Evolutionary conservation across 306 rosid species (phyloP), one percentile per base, ranked within the genome.

Genomic region (Citrullus mucosospermus): DNA sequence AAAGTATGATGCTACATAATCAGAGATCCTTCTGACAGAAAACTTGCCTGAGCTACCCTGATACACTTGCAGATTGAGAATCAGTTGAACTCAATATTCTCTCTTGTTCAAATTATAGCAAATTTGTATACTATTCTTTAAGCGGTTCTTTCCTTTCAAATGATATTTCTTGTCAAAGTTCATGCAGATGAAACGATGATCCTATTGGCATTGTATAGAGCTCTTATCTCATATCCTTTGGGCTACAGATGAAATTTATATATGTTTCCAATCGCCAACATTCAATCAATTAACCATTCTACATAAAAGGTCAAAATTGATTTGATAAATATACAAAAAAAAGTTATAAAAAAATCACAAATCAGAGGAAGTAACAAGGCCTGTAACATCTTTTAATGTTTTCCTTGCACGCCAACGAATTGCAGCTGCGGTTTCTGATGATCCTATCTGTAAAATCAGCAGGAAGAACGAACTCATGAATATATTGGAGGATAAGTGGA

Each of bases 331-430:
- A 73, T 73, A 73, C 78, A 73, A 51, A 2, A 16, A 8, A n/a
- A 61, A 8, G 4, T 13, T 34, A 13, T 63, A 22, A 14, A 39
- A 25, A 50, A 81, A 70, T 87, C 84, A 87, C 53, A 82, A 68
- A 79, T 85, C 81, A 6, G 78, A 38, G n/a, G 89, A 71, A 18
- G 84, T 76, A 46, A 78, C 66, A 81, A 91, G 83, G 46, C 84
- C 91, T 46, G 87, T 68, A 38, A 86, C 59, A 83, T 92, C 97
- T 86, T 88, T 84, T 17, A 95, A 88, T 50, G 80, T 80, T 87
- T 80, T 95, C 77, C 86, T 88, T 6, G 96, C 96, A 30, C 95
- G 91, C 92, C 96, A 95, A 80, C 75, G 66, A 41, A 92, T 81
- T 6, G 88, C 90, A 79, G 85, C 80, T 8, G 97, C 91, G 22